Percentiles rank a stretch among this genome's conserved stretches.
These are phyloP conservation scores for Coccomyxa sp. DNA, from an alignment of 139 green algal genomes.

Conservation along the genomic window DNA sequence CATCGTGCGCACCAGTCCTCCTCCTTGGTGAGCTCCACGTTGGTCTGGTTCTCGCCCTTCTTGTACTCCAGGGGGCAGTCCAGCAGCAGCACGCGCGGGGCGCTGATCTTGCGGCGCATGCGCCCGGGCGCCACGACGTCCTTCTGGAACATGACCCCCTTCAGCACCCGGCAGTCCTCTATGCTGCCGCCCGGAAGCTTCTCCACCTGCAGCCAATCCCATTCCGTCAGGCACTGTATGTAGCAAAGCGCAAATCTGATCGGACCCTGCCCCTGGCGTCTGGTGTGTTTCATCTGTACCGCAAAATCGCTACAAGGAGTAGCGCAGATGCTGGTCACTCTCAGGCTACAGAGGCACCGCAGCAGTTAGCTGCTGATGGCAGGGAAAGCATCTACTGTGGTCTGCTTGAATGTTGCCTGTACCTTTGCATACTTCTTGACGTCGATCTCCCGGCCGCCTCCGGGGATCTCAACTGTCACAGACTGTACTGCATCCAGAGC, in stretches of 20 bases:
- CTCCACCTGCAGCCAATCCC: too few relatives aligned
- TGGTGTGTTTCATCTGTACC: too few relatives aligned
- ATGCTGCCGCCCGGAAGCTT: slow-evolving; percentile 91
- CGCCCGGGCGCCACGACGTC: slow-evolving; percentile 93
- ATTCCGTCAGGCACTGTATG: too few relatives aligned
- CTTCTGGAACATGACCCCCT: slow-evolving; percentile 99
- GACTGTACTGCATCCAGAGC: slow-evolving; percentile 89
- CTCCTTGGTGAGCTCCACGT: slow-evolving; percentile 96
- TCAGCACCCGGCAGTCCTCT: slow-evolving; percentile 79
- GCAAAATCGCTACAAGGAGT: too few relatives aligned
- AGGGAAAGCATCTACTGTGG: too few relatives aligned
- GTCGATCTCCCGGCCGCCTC: slow-evolving; percentile 86
- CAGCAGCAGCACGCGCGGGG: slow-evolving; percentile 95
- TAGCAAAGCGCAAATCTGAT: too few relatives aligned
- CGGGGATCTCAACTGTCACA: slow-evolving; percentile 59
- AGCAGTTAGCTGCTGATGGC: too few relatives aligned
- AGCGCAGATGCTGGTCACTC: too few relatives aligned
- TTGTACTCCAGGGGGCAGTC: slow-evolving; percentile 99
- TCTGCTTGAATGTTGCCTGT: too few relatives aligned
- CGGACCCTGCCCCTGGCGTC: too few relatives aligned
- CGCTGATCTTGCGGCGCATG: slow-evolving; percentile 90
- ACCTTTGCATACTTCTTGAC: slow-evolving; percentile 98
- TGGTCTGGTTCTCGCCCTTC: slow-evolving; percentile 99
- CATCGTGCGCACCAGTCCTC: slow-evolving; percentile 90
- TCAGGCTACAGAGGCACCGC: too few relatives aligned